phyloP scores from a whole-genome alignment of 352 stramenopile species.

The Nannochloropsis limnetica region DNA sequence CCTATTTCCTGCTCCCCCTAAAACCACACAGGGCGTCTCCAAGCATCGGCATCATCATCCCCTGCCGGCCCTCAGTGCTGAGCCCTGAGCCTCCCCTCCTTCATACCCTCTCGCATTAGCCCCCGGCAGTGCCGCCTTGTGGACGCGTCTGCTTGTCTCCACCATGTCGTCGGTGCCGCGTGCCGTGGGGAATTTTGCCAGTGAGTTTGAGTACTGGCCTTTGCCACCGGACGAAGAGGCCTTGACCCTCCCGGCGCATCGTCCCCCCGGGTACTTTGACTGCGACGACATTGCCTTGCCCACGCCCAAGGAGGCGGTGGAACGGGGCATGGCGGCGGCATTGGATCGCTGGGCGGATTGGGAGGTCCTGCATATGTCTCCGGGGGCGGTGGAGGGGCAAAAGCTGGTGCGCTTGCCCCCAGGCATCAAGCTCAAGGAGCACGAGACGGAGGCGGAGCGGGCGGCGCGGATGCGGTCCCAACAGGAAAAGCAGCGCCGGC shows the following conservation, averaged over 20 bases:
- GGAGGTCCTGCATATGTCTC: neutral
- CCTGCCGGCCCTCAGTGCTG: neutral
- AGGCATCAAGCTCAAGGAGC: slow-evolving; percentile 24
- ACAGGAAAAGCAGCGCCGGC: neutral
- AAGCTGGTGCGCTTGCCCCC: neutral
- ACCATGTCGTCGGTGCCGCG: slow-evolving; percentile 32
- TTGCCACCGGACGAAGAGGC: slow-evolving; percentile 29
- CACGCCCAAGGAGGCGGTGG: slow-evolving; percentile 5
- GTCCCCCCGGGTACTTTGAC: neutral
- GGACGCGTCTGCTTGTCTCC: neutral
- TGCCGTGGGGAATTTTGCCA: neutral
- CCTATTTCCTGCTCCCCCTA: neutral
- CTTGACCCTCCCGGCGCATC: neutral
- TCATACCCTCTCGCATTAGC: neutral
- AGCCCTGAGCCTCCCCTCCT: no score
- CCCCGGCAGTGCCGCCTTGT: neutral
- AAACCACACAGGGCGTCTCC: neutral
- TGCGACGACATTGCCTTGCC: slow-evolving; percentile 26
- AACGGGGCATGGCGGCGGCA: neutral
- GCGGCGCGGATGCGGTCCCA: neutral
- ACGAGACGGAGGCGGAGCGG: slow-evolving; percentile 10
- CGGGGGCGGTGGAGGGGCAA: neutral
- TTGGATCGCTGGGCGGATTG: neutral
- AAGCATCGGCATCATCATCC: neutral
- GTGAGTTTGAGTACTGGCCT: slow-evolving; percentile 20